A percentile compares a stretch with the other conserved stretches of the same genome.
Evolutionary conservation across 1,284 basidiomycete species (phyloP).

Genomic region (Paramarasmius palmivorus): DNA sequence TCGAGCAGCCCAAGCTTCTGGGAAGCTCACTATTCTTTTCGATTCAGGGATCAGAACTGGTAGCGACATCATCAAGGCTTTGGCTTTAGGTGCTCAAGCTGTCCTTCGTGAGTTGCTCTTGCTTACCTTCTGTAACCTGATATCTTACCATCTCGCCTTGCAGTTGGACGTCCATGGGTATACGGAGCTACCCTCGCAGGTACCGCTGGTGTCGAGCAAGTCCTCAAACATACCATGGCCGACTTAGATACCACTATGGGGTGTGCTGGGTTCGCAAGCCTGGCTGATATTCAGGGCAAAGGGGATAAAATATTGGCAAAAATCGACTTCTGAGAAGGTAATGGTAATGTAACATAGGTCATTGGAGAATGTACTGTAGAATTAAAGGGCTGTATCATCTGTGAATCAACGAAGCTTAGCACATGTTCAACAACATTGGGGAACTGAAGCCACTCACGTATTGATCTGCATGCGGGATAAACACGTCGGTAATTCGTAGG

Average conservation of each 20-base stretch:
- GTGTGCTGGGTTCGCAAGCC: conserved; percentile 44
- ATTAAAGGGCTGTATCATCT: too few species aligned
- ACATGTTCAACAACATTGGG: too few species aligned
- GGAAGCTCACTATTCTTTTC: conserved; percentile 71
- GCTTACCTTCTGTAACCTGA: not conserved
- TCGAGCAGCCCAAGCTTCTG: conserved; percentile 53
- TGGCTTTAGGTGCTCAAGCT: conserved; percentile 69
- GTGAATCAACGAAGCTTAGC: too few species aligned
- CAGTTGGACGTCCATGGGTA: conserved; percentile 60
- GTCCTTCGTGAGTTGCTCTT: conserved; percentile 53
- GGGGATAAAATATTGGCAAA: conserved; percentile 40
- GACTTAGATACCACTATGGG: conserved; percentile 62
- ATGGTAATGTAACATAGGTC: too few species aligned
- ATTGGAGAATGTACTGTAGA: not conserved
- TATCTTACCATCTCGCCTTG: not conserved
- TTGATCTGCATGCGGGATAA: too few species aligned
- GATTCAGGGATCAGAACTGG: conserved; percentile 81
- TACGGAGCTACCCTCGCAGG: conserved; percentile 66
- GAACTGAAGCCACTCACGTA: too few species aligned
- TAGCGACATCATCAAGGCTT: conserved; percentile 74
- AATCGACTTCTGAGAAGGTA: conserved; percentile 25
- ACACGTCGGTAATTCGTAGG: too few species aligned
- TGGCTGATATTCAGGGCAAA: conserved; percentile 51
- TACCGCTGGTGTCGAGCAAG: conserved; percentile 65
- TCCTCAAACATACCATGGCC: conserved; percentile 59